phyloP scores from a whole-genome alignment of 805 yeast genomes.

The Schwanniomyces vanrijiae region DNA sequence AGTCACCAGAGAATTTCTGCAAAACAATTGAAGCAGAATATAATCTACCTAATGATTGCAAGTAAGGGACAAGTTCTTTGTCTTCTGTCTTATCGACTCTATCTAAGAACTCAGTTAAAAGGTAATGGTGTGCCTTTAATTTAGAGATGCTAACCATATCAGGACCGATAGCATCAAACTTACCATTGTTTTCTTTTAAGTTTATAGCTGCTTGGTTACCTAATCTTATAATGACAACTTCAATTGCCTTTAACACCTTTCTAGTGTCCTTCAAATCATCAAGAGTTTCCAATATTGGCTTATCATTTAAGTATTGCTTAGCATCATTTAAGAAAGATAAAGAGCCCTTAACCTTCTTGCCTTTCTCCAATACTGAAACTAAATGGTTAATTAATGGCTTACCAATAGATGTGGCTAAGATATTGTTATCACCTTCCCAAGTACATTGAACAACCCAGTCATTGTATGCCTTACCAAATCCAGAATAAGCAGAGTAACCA shows the following conservation, averaged over 20 bases:
- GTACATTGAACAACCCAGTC: conserved; percentile 51
- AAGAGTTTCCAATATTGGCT: conserved; percentile 30
- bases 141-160: conserved; percentile 41
- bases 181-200: conserved; percentile 23
- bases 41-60: conserved; percentile 31
- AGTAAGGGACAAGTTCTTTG: conserved; percentile 25
- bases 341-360: conserved; percentile 33
- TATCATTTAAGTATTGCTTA: conserved; percentile 19
- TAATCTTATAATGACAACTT: conserved; percentile 38
- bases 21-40: conserved; percentile 32
- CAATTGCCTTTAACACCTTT: conserved; percentile 37
- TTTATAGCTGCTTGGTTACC: conserved; percentile 28
- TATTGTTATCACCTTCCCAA: conserved; percentile 52
- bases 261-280: conserved; percentile 27
- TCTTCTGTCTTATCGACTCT: conserved; percentile 22
- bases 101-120: conserved; percentile 29
- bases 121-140: conserved; percentile 44
- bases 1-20: conserved; percentile 36
- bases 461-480: conserved; percentile 44
- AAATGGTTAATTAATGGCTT: conserved; percentile 36
- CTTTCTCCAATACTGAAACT: conserved; percentile 25
- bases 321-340: conserved; percentile 32
- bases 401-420: conserved; percentile 42
- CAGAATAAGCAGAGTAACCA: conserved; percentile 46
- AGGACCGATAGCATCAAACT: conserved; percentile 36